A percentile compares a stretch with the other conserved stretches of the same genome.
Evolutionary conservation across 768 basidiomycete species (phyloP).

Genomic region (Rickenella mellea): DNA sequence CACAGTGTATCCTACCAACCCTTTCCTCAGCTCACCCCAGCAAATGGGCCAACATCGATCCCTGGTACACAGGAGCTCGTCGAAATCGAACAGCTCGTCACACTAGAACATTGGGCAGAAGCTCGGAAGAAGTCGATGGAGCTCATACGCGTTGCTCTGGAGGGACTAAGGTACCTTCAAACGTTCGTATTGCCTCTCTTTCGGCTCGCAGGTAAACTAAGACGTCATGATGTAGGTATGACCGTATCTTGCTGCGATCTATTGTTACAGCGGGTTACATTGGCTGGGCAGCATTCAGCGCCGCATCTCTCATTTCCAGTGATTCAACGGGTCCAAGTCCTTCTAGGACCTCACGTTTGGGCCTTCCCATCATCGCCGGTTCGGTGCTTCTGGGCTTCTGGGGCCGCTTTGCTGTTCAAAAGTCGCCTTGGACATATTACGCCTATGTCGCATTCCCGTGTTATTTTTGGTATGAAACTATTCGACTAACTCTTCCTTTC

Average conservation of each 20-base stretch:
- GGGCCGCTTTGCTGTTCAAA: constrained; percentile 48
- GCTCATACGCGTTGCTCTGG: constrained; percentile 44
- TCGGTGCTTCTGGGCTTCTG: constrained; percentile 32
- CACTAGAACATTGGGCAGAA: constrained; percentile 30
- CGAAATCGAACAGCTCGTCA: constrained; percentile 38
- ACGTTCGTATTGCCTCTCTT: constrained; percentile 30
- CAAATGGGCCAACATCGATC: constrained; percentile 15
- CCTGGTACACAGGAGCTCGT: constrained; percentile 26
- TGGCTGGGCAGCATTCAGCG: constrained; percentile 69
- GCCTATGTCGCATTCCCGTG: constrained; percentile 66
- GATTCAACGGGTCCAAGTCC: too few species aligned
- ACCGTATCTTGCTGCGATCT: constrained; percentile 57
- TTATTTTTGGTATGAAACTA: constrained; percentile 61
- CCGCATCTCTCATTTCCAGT: too few species aligned
- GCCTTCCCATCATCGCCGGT: too few species aligned
- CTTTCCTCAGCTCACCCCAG: constrained; percentile 37
- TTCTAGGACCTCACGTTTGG: too few species aligned
- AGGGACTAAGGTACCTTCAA: constrained; percentile 69
- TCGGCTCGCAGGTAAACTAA: constrained; percentile 6
- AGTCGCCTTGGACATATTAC: constrained; percentile 64
- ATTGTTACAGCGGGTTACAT: constrained; percentile 67
- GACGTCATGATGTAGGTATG: constrained; percentile 36
- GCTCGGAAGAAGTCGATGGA: constrained; percentile 39
- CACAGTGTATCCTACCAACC: constrained; percentile 58
- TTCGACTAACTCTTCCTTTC: constrained; percentile 24